A percentile compares a stretch with the other conserved stretches of the same genome.
Evolutionary conservation across 2,329 filamentous ascomycete species (phyloP).

Genomic region (Macroventuria anomochaeta): DNA sequence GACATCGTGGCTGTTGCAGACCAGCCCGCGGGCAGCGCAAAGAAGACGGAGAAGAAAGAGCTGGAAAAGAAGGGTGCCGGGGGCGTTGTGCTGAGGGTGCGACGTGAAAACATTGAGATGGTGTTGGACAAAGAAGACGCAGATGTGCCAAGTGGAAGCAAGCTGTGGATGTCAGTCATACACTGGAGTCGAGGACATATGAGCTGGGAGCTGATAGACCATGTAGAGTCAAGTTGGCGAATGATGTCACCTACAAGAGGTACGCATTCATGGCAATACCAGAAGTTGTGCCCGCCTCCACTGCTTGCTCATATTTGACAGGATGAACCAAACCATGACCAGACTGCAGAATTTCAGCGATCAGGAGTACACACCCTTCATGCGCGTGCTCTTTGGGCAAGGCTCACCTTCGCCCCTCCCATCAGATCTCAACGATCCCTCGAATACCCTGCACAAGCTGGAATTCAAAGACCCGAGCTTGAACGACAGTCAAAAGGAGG

Average conservation of each 20-base stretch:
- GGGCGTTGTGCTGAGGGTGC: conserved; percentile 73
- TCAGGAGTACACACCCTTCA: conserved; percentile 63
- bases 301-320: conserved; percentile 36
- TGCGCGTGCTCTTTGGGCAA: conserved; percentile 67
- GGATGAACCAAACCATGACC: conserved; percentile 70
- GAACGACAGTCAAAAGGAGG: conserved; percentile 68
- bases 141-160: conserved; percentile 60
- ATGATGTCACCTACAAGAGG: conserved; percentile 70
- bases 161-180: conserved; percentile 67
- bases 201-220: conserved; percentile 41
- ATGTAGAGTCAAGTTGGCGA: conserved; percentile 67
- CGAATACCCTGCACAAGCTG: conserved; percentile 52
- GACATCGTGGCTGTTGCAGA: conserved; percentile 80
- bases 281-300: background rate
- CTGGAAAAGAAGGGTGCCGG: conserved; percentile 71
- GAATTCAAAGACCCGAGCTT: conserved; percentile 63
- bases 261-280: conserved; percentile 41
- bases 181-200: background rate
- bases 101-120: conserved; percentile 65
- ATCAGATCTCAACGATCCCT: conserved; percentile 52
- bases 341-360: conserved; percentile 63
- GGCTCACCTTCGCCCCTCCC: conserved; percentile 59
- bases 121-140: conserved; percentile 71
- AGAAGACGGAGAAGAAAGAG: conserved; percentile 74
- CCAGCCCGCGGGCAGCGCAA: conserved; percentile 73